Conservation (phyloP, 441 rosid genomes). For the Omphalea diandra region DNA sequence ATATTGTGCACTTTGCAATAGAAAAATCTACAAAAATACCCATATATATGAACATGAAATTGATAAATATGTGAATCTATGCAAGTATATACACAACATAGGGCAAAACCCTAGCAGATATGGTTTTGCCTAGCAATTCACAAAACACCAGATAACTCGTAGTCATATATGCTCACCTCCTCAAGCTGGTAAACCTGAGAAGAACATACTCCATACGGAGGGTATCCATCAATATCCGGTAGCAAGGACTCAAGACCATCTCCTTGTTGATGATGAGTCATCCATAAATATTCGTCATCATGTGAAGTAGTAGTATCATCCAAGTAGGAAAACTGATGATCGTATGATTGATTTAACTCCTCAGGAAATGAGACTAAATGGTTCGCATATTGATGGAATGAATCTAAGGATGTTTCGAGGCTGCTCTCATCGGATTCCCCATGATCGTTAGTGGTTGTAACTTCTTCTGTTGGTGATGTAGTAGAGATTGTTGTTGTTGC, state of each 20-base stretch:
- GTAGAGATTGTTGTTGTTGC: background rate
- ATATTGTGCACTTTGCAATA: no score
- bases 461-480: no score
- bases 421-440: no score
- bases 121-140: conserved; percentile 1
- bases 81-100: no score
- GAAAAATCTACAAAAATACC: no score
- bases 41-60: no score
- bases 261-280: conserved; percentile 14
- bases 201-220: conserved; percentile 15
- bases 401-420: no score
- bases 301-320: conserved; percentile 13
- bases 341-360: conserved; percentile 8
- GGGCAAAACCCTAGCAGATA: conserved; percentile 6
- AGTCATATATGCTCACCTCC: conserved; percentile 41
- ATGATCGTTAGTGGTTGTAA: no score
- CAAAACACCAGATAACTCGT: conserved; percentile 34
- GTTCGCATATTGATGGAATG: conserved; percentile 21
- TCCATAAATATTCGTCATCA: conserved; percentile 8
- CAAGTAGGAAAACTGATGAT: background rate
- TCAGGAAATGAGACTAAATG: background rate
- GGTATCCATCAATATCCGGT: conserved; percentile 15
- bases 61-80: no score
- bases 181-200: conserved; percentile 23
- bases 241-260: conserved; percentile 29